Percentiles rank a stretch among this genome's conserved stretches.
Conservation (phyloP, 2,329 filamentous ascomycete species). For the Simplicillium sp. region DNA sequence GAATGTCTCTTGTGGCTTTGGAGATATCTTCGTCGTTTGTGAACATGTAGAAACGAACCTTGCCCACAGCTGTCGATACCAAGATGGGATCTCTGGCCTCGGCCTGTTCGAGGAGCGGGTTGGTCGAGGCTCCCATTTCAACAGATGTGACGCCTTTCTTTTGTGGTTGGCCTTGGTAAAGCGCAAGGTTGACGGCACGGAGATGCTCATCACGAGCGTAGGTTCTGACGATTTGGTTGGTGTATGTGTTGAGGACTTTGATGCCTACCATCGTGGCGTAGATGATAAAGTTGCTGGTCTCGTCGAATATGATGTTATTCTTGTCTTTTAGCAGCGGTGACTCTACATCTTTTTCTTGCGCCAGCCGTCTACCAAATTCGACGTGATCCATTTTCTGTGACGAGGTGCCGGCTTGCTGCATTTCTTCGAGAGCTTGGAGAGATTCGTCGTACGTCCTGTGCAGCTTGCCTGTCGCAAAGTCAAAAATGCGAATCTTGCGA, state of each 20-base stretch:
- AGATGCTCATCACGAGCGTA: constrained; percentile 88
- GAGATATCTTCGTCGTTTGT: constrained; percentile 79
- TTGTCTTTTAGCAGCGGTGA: constrained; percentile 56
- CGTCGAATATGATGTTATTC: constrained; percentile 86
- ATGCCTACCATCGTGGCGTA: constrained; percentile 88
- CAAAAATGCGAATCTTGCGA: constrained; percentile 85
- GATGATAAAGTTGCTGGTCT: constrained; percentile 88
- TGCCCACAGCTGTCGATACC: constrained; percentile 72
- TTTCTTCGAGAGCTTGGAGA: constrained; percentile 76
- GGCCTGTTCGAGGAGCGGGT: constrained; percentile 86
- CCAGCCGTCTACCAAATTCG: constrained; percentile 83
- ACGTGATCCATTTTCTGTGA: constrained; percentile 75
- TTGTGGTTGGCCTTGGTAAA: constrained; percentile 93
- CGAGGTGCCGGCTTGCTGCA: constrained; percentile 89
- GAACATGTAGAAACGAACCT: constrained; percentile 96
- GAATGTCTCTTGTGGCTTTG: constrained; percentile 79
- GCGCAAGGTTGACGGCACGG: constrained; percentile 67
- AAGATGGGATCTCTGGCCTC: constrained; percentile 87
- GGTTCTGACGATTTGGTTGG: constrained; percentile 82
- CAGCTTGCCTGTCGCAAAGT: constrained; percentile 82
- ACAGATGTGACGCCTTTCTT: constrained; percentile 91
- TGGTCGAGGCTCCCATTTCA: constrained; percentile 92
- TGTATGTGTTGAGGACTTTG: constrained; percentile 93
- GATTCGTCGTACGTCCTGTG: constrained; percentile 94
- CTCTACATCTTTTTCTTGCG: constrained; percentile 79